phyloP scores from a whole-genome alignment of 2,329 filamentous ascomycete species.

The Ceratocystis papillata region DNA sequence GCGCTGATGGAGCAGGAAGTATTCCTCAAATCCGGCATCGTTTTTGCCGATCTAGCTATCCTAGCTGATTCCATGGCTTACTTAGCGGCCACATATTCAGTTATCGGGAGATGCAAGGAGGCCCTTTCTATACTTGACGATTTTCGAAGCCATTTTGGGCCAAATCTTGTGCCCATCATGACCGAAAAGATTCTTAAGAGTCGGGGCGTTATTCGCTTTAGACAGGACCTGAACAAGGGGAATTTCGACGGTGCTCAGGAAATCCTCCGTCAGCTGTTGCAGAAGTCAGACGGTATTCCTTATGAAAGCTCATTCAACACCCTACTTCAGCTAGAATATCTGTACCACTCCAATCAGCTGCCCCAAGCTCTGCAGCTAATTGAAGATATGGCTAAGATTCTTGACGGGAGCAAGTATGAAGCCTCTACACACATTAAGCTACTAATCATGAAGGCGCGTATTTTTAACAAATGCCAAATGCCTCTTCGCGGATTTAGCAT shows the following conservation, averaged over 20 bases:
- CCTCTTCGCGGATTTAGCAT: constrained; percentile 68
- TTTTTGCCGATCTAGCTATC: constrained; percentile 51
- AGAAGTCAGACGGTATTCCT: constrained; percentile 40
- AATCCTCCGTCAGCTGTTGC: constrained; percentile 43
- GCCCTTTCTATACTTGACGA: constrained; percentile 45
- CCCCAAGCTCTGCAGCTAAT: constrained; percentile 40
- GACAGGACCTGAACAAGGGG: constrained; percentile 48
- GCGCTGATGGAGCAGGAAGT: constrained; percentile 52
- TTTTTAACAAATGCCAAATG: constrained; percentile 57
- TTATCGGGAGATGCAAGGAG: constrained; percentile 36
- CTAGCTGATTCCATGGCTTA: constrained; percentile 53
- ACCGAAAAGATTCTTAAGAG: constrained; percentile 42
- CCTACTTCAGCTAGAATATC: constrained; percentile 42
- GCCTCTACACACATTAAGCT: constrained; percentile 59
- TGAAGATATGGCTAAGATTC: constrained; percentile 37
- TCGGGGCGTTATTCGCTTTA: constrained; percentile 54
- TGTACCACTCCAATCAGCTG: constrained; percentile 40
- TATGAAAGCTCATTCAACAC: constrained; percentile 44
- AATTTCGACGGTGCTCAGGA: constrained; percentile 43
- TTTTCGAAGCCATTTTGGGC: background rate
- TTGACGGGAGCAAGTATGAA: constrained; percentile 37
- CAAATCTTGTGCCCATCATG: background rate
- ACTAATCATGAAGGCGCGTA: constrained; percentile 59
- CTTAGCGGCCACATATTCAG: constrained; percentile 38
- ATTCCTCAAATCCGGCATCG: constrained; percentile 56